Evolutionary conservation across 2,329 filamentous ascomycete species (phyloP).

Genomic region (Ascochyta rabiei): DNA sequence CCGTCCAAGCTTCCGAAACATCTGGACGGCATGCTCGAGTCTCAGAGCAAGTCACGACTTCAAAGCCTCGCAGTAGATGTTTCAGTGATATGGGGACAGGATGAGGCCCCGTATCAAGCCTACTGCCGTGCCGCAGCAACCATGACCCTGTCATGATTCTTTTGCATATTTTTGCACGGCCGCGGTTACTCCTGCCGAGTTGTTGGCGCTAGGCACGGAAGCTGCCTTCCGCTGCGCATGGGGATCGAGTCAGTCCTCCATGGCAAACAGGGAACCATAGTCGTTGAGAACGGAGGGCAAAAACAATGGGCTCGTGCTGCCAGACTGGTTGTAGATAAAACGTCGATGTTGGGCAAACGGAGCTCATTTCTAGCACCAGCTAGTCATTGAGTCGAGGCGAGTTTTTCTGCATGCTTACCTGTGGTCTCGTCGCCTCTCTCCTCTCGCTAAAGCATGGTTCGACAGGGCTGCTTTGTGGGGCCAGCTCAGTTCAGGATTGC

Average conservation of each 20-base stretch:
- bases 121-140: slow-evolving; percentile 4
- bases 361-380: background rate
- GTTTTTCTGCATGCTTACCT: background rate
- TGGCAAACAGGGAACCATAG: background rate
- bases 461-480: slow-evolving; percentile 1
- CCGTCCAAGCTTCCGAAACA: slow-evolving; percentile 10
- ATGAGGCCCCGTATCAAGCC: slow-evolving; percentile 10
- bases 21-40: background rate
- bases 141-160: background rate
- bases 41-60: background rate
- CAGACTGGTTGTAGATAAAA: background rate
- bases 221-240: slow-evolving; percentile 3
- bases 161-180: background rate
- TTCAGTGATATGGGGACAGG: background rate
- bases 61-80: background rate
- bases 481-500: slow-evolving; percentile 3
- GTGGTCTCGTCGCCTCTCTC: slow-evolving; percentile 7
- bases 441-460: slow-evolving; percentile 3
- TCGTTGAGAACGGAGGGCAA: slow-evolving; percentile 6
- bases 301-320: slow-evolving; percentile 1
- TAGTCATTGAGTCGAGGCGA: background rate
- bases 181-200: background rate
- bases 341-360: background rate
- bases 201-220: background rate
- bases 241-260: slow-evolving; percentile 6